A percentile compares a stretch with the other conserved stretches of the same genome.
phyloP scores from a whole-genome alignment of 2,329 filamentous ascomycete species.

The Calonectria pauciramosa region DNA sequence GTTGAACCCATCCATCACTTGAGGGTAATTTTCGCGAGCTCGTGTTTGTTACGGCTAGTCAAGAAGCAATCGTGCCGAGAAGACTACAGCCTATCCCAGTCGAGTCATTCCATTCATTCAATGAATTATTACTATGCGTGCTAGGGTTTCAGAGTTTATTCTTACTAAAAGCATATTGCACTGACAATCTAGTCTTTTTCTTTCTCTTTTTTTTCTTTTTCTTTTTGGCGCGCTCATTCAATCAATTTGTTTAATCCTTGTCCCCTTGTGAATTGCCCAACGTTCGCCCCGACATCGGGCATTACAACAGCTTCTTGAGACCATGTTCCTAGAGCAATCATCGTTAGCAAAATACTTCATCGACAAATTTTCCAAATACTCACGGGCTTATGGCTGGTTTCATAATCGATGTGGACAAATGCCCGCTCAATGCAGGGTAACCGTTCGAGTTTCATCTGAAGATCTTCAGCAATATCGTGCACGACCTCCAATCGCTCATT shows the following conservation, averaged over 20 bases:
- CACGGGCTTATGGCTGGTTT: constrained; percentile 9
- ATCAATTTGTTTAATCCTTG: neutral
- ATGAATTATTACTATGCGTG: too few species aligned
- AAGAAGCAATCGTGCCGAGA: neutral
- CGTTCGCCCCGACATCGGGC: neutral
- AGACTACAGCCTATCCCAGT: neutral
- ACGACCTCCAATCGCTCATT: constrained; percentile 1
- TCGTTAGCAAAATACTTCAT: neutral
- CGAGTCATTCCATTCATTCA: too few species aligned
- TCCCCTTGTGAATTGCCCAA: neutral
- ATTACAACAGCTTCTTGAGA: neutral
- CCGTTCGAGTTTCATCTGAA: constrained; percentile 9
- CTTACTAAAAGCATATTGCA: too few species aligned
- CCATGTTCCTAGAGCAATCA: neutral
- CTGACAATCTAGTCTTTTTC: too few species aligned
- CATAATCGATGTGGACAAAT: constrained; percentile 13
- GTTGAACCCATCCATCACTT: neutral
- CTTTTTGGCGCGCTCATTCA: neutral
- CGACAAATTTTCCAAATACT: neutral
- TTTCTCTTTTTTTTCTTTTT: too few species aligned
- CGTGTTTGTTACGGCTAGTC: neutral
- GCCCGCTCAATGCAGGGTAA: neutral
- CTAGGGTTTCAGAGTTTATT: neutral
- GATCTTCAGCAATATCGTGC: constrained; percentile 5
- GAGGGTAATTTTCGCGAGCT: neutral